Base-by-base conservation (phyloP, 306 rosid genomes). In the Myrica gale region DNA sequence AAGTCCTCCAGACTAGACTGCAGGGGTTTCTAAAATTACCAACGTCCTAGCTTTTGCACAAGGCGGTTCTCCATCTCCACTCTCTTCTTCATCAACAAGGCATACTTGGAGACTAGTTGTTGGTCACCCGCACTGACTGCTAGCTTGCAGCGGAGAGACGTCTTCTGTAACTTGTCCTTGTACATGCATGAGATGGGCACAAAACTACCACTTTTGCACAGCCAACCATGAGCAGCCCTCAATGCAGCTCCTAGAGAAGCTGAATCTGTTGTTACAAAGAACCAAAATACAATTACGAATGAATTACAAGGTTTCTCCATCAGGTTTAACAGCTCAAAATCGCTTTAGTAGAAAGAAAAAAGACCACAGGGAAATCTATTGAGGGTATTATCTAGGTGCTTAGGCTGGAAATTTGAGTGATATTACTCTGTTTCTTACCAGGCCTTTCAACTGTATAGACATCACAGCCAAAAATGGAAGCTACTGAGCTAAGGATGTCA, bases 141-240 rank as follows among this genome's bases (percentile, higher is more conserved):
- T 7, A 90, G 92, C 78, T 87, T 92, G 87, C 92, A 84, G 80
- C 84, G 79, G 43, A 95, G 85, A 76, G 97, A 92, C 0, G 97
- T 81, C 81, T 85, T 79, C 76, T 84, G 92, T 72, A 83, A 54
- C 87, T 85, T 90, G 80, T 87, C 87, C 85, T 82, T 80, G 76
- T 92, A 95, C 87, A 95, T 72, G 51, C 45, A 26, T 10, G 92
- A 84, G 74, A 92, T 89, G 7, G 97, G 92, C 72, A 95, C 73
- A 76, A 87, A 90, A 60, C 85, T 68, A 3, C 97, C 97, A 79
- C 87, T 74, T 73, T 62, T 76, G 90, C 99, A 95, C 1, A 89
- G 76, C 96, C 93, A 95, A 6, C 99, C 99, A 82, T 95, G 99
- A 16, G 99, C 97, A 43, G 97, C 99, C 82, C 99, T 90, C 86